phyloP scores from a whole-genome alignment of 1,284 basidiomycete species.

The Polyporus tsugae region DNA sequence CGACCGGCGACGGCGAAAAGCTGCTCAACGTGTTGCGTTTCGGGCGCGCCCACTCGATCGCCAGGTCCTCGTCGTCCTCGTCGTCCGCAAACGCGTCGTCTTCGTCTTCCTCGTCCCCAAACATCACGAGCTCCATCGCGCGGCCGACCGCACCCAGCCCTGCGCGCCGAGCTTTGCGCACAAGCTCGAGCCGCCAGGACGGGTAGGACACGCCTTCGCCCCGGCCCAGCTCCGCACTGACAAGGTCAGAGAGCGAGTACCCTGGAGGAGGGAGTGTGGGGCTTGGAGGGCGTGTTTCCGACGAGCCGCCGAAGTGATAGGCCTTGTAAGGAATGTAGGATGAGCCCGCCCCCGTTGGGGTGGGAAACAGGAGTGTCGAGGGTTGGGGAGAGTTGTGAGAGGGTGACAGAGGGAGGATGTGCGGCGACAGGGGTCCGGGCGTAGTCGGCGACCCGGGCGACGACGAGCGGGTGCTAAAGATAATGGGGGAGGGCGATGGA shows the following conservation, averaged over 20 bases:
- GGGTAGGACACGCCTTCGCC: constrained; percentile 57
- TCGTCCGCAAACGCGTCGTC: constrained; percentile 2
- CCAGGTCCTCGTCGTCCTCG: constrained; percentile 14
- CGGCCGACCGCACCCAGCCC: constrained; percentile 63
- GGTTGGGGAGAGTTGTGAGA: background rate
- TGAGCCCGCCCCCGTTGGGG: background rate
- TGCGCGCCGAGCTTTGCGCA: constrained; percentile 57
- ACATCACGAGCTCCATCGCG: constrained; percentile 58
- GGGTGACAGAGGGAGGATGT: constrained; percentile 19
- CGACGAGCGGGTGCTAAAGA: constrained; percentile 27
- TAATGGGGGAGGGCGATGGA: constrained; percentile 25
- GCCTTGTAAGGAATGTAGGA: constrained; percentile 8
- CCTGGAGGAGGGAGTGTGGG: background rate
- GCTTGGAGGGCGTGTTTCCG: background rate
- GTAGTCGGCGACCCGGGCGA: constrained; percentile 26
- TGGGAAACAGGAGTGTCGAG: background rate
- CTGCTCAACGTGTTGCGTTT: constrained; percentile 20
- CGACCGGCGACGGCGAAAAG: constrained; percentile 15
- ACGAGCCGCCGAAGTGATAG: constrained; percentile 5
- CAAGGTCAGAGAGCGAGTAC: background rate
- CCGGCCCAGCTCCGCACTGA: background rate
- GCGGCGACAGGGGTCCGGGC: constrained; percentile 14
- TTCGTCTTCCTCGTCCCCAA: constrained; percentile 40
- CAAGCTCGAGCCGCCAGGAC: constrained; percentile 63
- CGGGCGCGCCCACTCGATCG: constrained; percentile 28